These are phyloP conservation scores for Dinochytrium kinnereticum DNA, from an alignment of 371 early-diverging fungal genomes.

Conservation along the genomic window DNA sequence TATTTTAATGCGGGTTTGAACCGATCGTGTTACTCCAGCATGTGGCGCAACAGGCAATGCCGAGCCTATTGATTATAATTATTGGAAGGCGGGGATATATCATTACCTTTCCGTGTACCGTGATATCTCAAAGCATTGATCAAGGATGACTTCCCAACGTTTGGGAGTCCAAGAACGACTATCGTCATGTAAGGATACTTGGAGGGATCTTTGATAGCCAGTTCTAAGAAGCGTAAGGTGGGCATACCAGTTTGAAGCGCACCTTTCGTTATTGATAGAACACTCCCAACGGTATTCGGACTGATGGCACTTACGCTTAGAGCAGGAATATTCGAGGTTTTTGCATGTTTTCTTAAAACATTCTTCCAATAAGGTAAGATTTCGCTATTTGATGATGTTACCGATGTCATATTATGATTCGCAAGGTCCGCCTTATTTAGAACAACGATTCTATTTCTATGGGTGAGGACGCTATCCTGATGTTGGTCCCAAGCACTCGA, in stretches of 20 bases:
- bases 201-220: conserved; percentile 35
- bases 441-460: conserved; percentile 76
- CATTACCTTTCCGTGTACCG: conserved; percentile 44
- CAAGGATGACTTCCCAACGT: conserved; percentile 93
- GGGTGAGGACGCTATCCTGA: conserved; percentile 74
- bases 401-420: conserved; percentile 54
- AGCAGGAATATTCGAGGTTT: too few species aligned
- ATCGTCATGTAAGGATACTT: conserved; percentile 55
- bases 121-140: conserved; percentile 79
- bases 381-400: too few species aligned
- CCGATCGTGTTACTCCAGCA: conserved; percentile 88
- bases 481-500: conserved; percentile 81
- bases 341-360: too few species aligned
- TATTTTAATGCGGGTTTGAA: conserved; percentile 83
- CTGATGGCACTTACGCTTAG: neutral
- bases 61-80: conserved; percentile 64
- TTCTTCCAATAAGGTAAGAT: too few species aligned
- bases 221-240: conserved; percentile 15
- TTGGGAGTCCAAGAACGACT: conserved; percentile 95
- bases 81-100: too few species aligned
- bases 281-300: neutral
- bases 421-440: conserved; percentile 95
- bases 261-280: neutral
- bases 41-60: conserved; percentile 84
- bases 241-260: neutral